Evolutionary conservation across 2,329 filamentous ascomycete genomes (phyloP), one percentile per base, ranked within the genome.

Genomic region (Pestalotiopsis sp.): DNA sequence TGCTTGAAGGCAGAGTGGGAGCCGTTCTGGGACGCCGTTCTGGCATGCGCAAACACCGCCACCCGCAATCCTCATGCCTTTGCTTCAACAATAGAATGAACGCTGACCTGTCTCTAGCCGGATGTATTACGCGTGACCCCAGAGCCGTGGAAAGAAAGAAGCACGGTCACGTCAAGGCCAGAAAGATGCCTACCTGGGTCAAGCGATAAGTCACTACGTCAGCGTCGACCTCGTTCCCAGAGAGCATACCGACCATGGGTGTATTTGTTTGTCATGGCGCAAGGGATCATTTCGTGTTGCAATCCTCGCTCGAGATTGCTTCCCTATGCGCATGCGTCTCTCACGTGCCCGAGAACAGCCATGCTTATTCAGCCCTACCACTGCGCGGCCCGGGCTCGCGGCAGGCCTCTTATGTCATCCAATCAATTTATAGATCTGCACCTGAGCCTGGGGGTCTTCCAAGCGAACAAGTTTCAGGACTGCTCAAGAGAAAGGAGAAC

Each of bases 121-220:
- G 97, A 72, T 94, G 92, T 81, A 89, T 99, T 72, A 97, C 95
- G 66, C 92, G 95, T 78, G 95, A 99, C 84, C 89, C 91, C 69
- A 94, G 95, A 84, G 91, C 87, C 78, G 97, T 99, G 74, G 96
- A 99, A 84, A 95, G 96, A 81, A 99, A 99, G 91, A 98, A 99
- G 89, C 90, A 94, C 68, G 97, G 96, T 75, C 93, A 94, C 78
- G 83, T 97, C 84, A 99, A 99, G 88, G 95, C 96, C 69, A 93
- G 96, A 83, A 99, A 99, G 90, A 97, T 92, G 90, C 95, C 95
- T 70, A 89, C 96, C 76, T 99, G 97, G 96, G 95, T 98, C 87
- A 98, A 98, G 90, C 84, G 88, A 83, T 90, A 86, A 86, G 71
- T 67, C 64, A 69, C 17, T 23, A 36, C 6, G 57, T 59, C 57